A percentile compares a stretch with the other conserved stretches of the same genome.
These are phyloP conservation scores for Scytalidium sp. DNA, from an alignment of 2,329 filamentous ascomycete species.

Conservation along the genomic window DNA sequence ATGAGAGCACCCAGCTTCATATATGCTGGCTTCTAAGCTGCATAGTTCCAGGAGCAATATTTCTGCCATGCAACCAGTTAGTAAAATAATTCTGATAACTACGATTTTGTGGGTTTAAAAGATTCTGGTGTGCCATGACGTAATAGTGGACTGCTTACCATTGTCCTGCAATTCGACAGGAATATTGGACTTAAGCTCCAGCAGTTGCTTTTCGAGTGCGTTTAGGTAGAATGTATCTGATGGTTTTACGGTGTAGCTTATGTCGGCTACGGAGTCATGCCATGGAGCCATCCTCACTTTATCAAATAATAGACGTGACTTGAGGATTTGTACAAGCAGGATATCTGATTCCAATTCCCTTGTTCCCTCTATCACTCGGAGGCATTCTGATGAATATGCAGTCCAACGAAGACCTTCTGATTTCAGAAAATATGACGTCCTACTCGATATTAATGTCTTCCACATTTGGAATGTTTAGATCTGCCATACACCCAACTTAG, in stretches of 20 bases:
- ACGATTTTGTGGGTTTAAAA: too few relatives aligned
- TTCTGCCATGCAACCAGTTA: not conserved
- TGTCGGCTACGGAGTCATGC: not conserved
- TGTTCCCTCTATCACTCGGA: not conserved
- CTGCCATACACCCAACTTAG: constrained; percentile 7
- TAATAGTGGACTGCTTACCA: too few relatives aligned
- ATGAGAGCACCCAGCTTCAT: constrained; percentile 5
- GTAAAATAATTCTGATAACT: too few relatives aligned
- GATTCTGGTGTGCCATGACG: too few relatives aligned
- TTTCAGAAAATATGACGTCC: constrained; percentile 6
- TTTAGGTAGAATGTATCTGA: constrained; percentile 6
- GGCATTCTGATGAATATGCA: constrained; percentile 5
- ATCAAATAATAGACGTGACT: constrained; percentile 4
- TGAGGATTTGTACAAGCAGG: constrained; percentile 6
- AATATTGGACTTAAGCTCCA: constrained; percentile 6
- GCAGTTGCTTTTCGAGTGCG: constrained; percentile 4
- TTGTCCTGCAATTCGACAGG: not conserved
- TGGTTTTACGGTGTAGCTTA: not conserved
- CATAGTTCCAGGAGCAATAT: constrained; percentile 5
- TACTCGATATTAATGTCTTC: too few relatives aligned
- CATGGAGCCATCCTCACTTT: constrained; percentile 3
- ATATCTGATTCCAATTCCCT: constrained; percentile 6
- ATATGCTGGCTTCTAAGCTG: constrained; percentile 3
- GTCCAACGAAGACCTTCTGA: constrained; percentile 6
- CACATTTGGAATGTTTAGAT: too few relatives aligned